Base-by-base conservation (phyloP, 23 red algal species). In the Porphyridium purpureum region DNA sequence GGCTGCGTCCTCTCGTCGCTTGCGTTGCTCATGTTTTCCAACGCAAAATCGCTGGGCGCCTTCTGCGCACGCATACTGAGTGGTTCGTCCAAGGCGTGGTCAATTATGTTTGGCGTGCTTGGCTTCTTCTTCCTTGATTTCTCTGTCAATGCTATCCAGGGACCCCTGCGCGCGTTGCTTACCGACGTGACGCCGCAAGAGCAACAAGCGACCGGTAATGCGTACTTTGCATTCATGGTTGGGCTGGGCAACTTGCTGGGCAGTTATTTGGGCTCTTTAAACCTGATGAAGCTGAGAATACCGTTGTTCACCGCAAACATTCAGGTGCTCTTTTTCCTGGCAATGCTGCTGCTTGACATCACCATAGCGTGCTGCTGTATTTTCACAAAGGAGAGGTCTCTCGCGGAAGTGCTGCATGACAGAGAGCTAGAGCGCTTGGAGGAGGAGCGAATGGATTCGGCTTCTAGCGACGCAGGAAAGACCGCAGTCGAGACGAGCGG, bases 51-150 rank as follows among this genome's bases (percentile, higher is more conserved):
- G 24, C 11, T 84, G 33, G 79, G 64, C 3, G 31, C n/a, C 19
- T n/a, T n/a, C n/a, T n/a, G n/a, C n/a, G n/a, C n/a, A n/a, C n/a
- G n/a, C n/a, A n/a, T n/a, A n/a, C 17, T 24, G 2, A 15, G 26
- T 24, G 50, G n/a, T 26, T n/a, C n/a, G n/a, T n/a, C n/a, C n/a
- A n/a, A n/a, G n/a, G n/a, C n/a, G n/a, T n/a, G n/a, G n/a, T 32
- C 75, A 7, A 8, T 98, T 8, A 11, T 26, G 4, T 29, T 98
- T 4, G 80, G 79, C 1, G 46, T 98, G 4, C 24, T 50, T 17
- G 67, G 79, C 3, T 98, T 98, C 49, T 98, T 76, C 44, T 50
- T 51, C 31, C 54, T 98, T 6, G 90, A 98, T 49, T 98, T 98
- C 42, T 74, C 79, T 6, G 65, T 98, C 7, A 79, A 98, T 35